These are phyloP conservation scores for Kodamaea neixiangensis DNA, from an alignment of 805 yeast genomes.

Conservation along the genomic window DNA sequence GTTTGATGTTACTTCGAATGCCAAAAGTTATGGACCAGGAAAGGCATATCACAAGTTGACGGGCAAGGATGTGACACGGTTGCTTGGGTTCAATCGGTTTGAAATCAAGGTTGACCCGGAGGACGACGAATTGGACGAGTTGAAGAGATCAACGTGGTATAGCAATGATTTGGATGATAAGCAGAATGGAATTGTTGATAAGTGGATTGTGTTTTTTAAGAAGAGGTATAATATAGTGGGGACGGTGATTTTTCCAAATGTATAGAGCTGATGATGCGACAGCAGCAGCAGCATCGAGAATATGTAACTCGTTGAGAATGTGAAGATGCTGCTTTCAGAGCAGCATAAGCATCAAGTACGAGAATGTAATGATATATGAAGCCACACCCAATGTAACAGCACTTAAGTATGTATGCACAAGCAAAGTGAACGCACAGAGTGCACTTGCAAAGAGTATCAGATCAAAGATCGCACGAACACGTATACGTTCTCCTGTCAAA, in stretches of 20 bases:
- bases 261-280: neutral
- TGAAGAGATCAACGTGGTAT: constrained; percentile 43
- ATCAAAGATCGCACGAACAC: neutral
- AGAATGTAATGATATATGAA: too few relatives aligned
- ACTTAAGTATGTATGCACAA: neutral
- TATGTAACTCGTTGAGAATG: neutral
- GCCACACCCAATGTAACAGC: too few relatives aligned
- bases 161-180: constrained; percentile 55
- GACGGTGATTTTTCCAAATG: constrained; percentile 21
- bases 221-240: constrained; percentile 43
- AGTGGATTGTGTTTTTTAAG: constrained; percentile 71
- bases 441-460: neutral
- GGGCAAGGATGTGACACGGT: constrained; percentile 77
- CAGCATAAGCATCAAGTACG: too few relatives aligned
- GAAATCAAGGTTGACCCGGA: constrained; percentile 18
- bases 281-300: neutral
- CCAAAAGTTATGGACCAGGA: constrained; percentile 74
- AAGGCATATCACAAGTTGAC: constrained; percentile 69
- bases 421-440: too few relatives aligned
- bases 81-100: constrained; percentile 64
- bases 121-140: constrained; percentile 9
- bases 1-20: constrained; percentile 73
- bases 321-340: too few relatives aligned
- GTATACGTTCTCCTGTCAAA: neutral
- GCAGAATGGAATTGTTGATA: constrained; percentile 63